A percentile compares a stretch with the other conserved stretches of the same genome.
Conservation (phyloP, 2,329 filamentous ascomycete species). For the Alternaria panax region DNA sequence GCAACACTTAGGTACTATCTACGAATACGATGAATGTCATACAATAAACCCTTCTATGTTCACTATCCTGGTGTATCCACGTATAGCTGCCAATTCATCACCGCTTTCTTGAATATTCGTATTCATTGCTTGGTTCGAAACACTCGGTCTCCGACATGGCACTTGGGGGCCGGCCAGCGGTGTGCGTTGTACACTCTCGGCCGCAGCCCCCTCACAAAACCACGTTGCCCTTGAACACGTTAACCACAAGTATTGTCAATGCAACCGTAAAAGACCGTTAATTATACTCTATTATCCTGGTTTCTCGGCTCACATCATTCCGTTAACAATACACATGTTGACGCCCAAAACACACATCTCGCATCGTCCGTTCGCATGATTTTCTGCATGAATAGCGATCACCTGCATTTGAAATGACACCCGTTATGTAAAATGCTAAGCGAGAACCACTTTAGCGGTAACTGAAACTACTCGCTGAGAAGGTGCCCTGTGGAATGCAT, state of each 20-base stretch:
- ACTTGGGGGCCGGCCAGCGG: neutral
- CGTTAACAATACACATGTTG: neutral
- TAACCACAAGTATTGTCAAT: neutral
- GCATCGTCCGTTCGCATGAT: neutral
- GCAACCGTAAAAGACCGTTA: slow-evolving; percentile 4
- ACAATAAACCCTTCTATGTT: neutral
- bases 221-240: neutral
- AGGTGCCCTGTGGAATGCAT: neutral
- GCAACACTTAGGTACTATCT: slow-evolving; percentile 13
- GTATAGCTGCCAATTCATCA: neutral
- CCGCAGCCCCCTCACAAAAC: slow-evolving; percentile 6
- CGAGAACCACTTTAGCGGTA: neutral
- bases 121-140: neutral
- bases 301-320: neutral
- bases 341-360: neutral
- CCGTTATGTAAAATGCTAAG: slow-evolving; percentile 1
- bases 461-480: neutral
- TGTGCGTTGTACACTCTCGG: neutral
- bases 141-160: neutral
- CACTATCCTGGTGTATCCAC: neutral
- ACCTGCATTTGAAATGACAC: neutral
- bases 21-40: slow-evolving; percentile 16
- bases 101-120: neutral
- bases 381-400: neutral
- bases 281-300: neutral